Base-by-base conservation (phyloP, 352 stramenopile species). In the Halophytophthora polymorphica region DNA sequence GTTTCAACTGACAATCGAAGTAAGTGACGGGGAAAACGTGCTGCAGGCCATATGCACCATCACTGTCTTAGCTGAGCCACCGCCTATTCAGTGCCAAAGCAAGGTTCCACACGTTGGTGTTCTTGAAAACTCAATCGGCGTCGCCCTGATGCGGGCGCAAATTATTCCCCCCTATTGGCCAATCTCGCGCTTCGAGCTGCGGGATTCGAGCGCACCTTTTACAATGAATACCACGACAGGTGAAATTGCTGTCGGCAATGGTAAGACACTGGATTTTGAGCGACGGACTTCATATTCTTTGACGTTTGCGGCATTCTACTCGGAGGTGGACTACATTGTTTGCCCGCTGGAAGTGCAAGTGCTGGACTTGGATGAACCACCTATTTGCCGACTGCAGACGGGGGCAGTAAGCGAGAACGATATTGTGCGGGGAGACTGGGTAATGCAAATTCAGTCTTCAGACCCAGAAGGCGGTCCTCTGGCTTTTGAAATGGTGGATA, bases 331-430 rank as follows among this genome's bases (percentile, higher is more conserved):
- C 13, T 76, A 71, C 28, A 74, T 86, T 25, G 60, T 65, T 2
- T 86, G 75, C 18, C 45, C 55, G 13, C 39, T 74, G 8, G 35
- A 50, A 14, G 49, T 86, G 21, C 49, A 56, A 2, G 58, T 86
- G 19, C 39, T 82, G 18, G 59, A 86, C 42, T 58, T 82, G 34
- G 64, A 83, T 46, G 75, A 86, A 25, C 59, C 75, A 15, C 75
- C 75, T 8, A 37, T 22, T 14, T 86, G 75, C 23, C n/a, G 10
- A 11, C 7, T 15, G 10, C 35, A 73, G 25, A 50, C 55, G 14
- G 23, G 55, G 2, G 22, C 48, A 8, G 13, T 83, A 15, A 35
- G 49, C 4, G 75, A 83, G 48, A 82, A 83, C 23, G 29, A 58
- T 14, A 17, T 39, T 61, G 60, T 49, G 34, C 35, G 47, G 17